phyloP scores from a whole-genome alignment of 2,329 filamentous ascomycete genomes.

The Incumbomyces delicatus region DNA sequence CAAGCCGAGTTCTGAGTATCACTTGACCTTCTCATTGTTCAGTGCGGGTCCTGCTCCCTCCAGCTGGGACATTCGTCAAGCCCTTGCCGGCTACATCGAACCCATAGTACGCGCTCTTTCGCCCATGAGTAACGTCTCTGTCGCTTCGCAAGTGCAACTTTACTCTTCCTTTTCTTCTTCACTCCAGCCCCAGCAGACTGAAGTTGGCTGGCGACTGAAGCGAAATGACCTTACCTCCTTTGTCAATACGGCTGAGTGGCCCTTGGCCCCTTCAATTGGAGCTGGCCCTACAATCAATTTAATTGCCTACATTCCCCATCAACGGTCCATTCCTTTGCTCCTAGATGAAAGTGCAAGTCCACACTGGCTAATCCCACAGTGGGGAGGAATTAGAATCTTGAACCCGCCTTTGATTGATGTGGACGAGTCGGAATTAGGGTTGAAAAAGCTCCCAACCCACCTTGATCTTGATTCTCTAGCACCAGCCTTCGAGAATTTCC shows the following conservation, averaged over 20 bases:
- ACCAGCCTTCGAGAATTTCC: slow-evolving; percentile 79
- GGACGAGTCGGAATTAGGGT: slow-evolving; percentile 8
- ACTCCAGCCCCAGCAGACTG: slow-evolving; percentile 48
- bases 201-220: slow-evolving; percentile 39
- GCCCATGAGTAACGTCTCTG: slow-evolving; percentile 85
- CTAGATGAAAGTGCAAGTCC: slow-evolving; percentile 53
- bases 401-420: slow-evolving; percentile 38
- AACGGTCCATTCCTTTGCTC: slow-evolving; percentile 50
- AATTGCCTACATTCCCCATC: slow-evolving; percentile 75
- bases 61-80: slow-evolving; percentile 81
- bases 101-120: slow-evolving; percentile 71
- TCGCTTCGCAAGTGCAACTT: slow-evolving; percentile 91
- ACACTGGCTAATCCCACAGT: slow-evolving; percentile 92
- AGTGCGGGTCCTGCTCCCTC: slow-evolving; percentile 68
- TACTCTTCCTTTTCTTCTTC: slow-evolving; percentile 65
- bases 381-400: slow-evolving; percentile 70
- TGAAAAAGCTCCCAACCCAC: slow-evolving; percentile 27
- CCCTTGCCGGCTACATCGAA: slow-evolving; percentile 68
- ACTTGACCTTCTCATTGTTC: slow-evolving; percentile 91
- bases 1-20: slow-evolving; percentile 88
- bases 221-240: slow-evolving; percentile 88
- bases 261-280: slow-evolving; percentile 85
- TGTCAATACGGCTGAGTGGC: slow-evolving; percentile 97
- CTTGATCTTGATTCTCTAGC: slow-evolving; percentile 59
- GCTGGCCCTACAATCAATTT: slow-evolving; percentile 88